Percentiles rank a stretch among this genome's conserved stretches.
Conservation (phyloP, 1,139 yeast species). For the Debaryomycetaceae sp. region DNA sequence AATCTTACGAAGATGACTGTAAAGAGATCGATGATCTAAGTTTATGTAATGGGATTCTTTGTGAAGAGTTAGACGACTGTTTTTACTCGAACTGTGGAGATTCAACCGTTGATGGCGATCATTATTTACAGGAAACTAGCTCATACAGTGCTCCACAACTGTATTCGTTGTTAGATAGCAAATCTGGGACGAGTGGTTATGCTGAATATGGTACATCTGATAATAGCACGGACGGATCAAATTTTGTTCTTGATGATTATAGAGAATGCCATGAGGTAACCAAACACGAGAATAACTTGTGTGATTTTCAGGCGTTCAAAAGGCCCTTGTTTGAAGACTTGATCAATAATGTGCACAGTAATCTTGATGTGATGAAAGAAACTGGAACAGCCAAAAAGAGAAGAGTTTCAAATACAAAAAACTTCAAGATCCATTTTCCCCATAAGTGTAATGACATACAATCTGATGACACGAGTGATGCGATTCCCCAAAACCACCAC, state of each 20-base stretch:
- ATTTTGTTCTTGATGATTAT: neutral
- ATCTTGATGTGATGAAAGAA: conserved; percentile 11
- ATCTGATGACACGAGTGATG: conserved; percentile 5
- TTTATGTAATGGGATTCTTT: conserved; percentile 40
- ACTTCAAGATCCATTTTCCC: conserved; percentile 28
- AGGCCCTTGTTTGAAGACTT: conserved; percentile 33
- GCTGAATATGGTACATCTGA: neutral
- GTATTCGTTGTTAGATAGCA: neutral
- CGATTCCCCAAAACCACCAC: conserved; percentile 12
- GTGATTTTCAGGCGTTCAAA: conserved; percentile 23
- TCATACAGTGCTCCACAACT: neutral
- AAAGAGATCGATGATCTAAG: conserved; percentile 31
- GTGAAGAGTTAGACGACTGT: conserved; percentile 47
- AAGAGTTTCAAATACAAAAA: conserved; percentile 10
- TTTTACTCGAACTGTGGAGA: conserved; percentile 36
- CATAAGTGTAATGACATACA: conserved; percentile 33
- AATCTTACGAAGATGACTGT: conserved; percentile 13
- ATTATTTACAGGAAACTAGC: neutral
- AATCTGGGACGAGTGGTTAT: neutral
- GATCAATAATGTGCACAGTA: conserved; percentile 32
- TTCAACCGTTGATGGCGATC: conserved; percentile 5
- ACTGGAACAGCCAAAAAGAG: conserved; percentile 6
- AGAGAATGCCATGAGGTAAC: neutral
- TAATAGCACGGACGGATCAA: neutral
- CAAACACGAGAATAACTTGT: conserved; percentile 25